Conservation (phyloP, 495 filamentous ascomycete genomes). For the Jackrogersella multiformis region DNA sequence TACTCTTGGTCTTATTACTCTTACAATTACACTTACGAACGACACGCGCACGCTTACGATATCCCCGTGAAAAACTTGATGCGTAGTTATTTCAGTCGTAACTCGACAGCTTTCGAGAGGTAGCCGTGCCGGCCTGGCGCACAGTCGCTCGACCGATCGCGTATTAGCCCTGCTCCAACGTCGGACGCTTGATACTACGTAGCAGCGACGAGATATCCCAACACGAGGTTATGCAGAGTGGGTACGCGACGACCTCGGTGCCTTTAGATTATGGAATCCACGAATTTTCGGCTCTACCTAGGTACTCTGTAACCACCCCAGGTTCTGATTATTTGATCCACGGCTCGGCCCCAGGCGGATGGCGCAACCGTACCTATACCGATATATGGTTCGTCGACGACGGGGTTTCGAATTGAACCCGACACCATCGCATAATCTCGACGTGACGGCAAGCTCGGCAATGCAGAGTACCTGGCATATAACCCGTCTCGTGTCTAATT, state of each 20-base stretch:
- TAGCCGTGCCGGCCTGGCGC: neutral
- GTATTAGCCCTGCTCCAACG: neutral
- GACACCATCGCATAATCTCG: neutral
- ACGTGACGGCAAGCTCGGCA: constrained; percentile 3
- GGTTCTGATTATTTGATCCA: constrained; percentile 11
- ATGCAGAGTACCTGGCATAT: constrained; percentile 1
- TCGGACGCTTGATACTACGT: constrained; percentile 21
- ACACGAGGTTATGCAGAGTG: constrained; percentile 34
- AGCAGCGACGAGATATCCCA: constrained; percentile 14
- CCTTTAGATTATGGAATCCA: constrained; percentile 8
- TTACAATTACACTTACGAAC: too few species aligned
- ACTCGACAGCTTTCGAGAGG: neutral
- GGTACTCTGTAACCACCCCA: constrained; percentile 3
- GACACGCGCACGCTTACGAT: neutral
- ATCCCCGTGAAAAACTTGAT: neutral
- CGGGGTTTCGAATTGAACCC: neutral
- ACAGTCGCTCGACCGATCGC: neutral
- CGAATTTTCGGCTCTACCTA: constrained; percentile 21
- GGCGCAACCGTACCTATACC: constrained; percentile 4
- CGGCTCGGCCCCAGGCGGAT: constrained; percentile 1
- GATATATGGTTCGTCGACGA: neutral
- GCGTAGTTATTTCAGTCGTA: neutral
- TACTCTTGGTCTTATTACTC: too few species aligned
- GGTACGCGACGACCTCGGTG: constrained; percentile 7
- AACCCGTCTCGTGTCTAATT: constrained; percentile 40